Percentiles rank a stretch among this genome's conserved stretches.
Conservation (phyloP, 202 grass and related monocot species). For the Musa balbisiana region DNA sequence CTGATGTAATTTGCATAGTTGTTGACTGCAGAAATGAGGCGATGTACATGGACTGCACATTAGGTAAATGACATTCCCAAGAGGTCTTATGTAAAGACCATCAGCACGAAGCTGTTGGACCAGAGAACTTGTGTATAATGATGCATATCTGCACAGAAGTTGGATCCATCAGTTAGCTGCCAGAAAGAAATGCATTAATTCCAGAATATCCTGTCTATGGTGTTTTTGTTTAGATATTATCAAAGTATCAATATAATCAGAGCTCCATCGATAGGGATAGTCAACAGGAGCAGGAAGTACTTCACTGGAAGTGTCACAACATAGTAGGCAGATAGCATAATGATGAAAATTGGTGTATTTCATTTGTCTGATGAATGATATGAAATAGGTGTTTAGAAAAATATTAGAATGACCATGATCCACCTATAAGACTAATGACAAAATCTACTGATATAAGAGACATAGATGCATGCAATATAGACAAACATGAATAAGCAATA, state of each 20-base stretch:
- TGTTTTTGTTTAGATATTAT: not conserved
- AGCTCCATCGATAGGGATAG: not conserved
- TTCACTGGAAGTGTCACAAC: too few relatives aligned
- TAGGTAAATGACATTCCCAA: conserved; percentile 90
- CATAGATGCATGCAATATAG: not conserved
- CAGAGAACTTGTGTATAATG: conserved; percentile 51
- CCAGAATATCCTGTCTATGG: not conserved
- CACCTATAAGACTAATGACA: not conserved
- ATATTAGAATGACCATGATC: not conserved
- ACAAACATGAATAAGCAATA: not conserved
- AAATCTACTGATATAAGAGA: not conserved
- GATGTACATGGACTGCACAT: conserved; percentile 87
- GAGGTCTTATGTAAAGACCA: conserved; percentile 61
- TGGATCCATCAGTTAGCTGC: conserved; percentile 14
- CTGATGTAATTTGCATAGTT: conserved; percentile 52
- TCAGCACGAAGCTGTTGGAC: conserved; percentile 62
- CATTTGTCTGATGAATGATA: not conserved
- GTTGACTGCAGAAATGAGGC: conserved; percentile 44
- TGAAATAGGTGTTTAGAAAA: not conserved
- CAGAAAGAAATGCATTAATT: conserved; percentile 1
- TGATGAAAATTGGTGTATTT: not conserved
- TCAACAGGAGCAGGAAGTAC: not conserved
- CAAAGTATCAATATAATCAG: not conserved
- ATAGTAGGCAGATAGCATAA: not conserved
- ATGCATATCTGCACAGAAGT: conserved; percentile 53